phyloP scores from a whole-genome alignment of 2,329 filamentous ascomycete genomes.

The Pyrenochaeta sp. region DNA sequence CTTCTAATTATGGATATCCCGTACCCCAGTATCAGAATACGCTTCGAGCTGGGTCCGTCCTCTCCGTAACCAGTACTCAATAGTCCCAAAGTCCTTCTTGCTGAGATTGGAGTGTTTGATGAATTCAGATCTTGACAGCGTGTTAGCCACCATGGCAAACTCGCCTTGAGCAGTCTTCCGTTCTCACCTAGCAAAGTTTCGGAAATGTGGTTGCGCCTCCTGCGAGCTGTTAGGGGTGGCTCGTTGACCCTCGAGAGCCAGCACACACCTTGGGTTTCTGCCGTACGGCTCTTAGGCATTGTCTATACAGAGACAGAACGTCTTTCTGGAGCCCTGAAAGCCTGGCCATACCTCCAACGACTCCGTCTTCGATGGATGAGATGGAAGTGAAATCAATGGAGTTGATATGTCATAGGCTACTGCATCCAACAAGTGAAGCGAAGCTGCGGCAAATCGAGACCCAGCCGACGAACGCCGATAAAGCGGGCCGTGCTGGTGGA shows the following conservation, averaged over 20 bases:
- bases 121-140: slow-evolving; percentile 73
- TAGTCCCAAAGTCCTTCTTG: slow-evolving; percentile 84
- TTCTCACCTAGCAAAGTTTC: slow-evolving; percentile 67
- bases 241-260: not conserved
- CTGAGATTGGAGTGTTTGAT: slow-evolving; percentile 71
- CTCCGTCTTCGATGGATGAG: not conserved
- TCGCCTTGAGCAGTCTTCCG: not conserved
- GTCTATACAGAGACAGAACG: slow-evolving; percentile 84
- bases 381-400: not conserved
- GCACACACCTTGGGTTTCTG: slow-evolving; percentile 76
- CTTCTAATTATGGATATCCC: slow-evolving; percentile 58
- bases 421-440: not conserved
- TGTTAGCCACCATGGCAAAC: slow-evolving; percentile 7
- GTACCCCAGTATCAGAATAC: slow-evolving; percentile 81
- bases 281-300: slow-evolving; percentile 80
- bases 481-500: slow-evolving; percentile 8
- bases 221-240: slow-evolving; percentile 40
- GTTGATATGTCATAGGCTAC: not conserved
- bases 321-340: slow-evolving; percentile 90
- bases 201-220: slow-evolving; percentile 68
- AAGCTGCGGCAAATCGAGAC: not conserved
- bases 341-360: slow-evolving; percentile 50
- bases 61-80: slow-evolving; percentile 85
- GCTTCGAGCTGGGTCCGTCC: slow-evolving; percentile 82
- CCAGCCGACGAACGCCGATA: not conserved